phyloP scores from a whole-genome alignment of 75 land plant species.

The Pinus taeda region DNA sequence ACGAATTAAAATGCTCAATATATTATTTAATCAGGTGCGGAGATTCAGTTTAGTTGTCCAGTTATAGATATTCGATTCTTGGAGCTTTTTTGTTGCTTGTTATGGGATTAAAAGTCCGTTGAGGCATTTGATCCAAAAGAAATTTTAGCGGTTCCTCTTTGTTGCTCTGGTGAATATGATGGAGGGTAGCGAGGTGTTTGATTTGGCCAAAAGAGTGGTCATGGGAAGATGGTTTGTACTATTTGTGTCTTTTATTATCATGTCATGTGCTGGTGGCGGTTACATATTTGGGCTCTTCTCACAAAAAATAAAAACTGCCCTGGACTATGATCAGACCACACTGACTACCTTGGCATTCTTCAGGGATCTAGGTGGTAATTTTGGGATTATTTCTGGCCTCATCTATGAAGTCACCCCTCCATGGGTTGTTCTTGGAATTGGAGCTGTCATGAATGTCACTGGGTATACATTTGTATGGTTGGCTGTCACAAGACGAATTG shows the following conservation, averaged over 20 bases:
- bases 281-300: conserved; percentile 57
- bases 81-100: no score
- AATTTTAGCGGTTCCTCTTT: no score
- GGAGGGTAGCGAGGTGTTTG: neutral
- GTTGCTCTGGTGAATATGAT: neutral
- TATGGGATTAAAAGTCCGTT: no score
- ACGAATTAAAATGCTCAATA: no score
- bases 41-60: no score
- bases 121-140: no score
- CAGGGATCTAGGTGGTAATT: conserved; percentile 53
- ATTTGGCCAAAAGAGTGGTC: neutral
- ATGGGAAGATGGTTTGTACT: conserved; percentile 53
- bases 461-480: conserved; percentile 65
- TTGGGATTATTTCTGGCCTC: conserved; percentile 53
- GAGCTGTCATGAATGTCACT: conserved; percentile 35
- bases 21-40: no score
- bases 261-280: conserved; percentile 35
- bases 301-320: conserved; percentile 41
- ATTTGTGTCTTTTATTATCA: conserved; percentile 42
- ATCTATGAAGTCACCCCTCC: conserved; percentile 42
- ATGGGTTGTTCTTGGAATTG: conserved; percentile 44
- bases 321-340: conserved; percentile 47
- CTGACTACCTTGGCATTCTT: conserved; percentile 42
- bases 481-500: conserved; percentile 32
- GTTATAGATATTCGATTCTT: no score